Percentiles rank a stretch among this genome's conserved stretches.
Evolutionary conservation across 2,329 filamentous ascomycete species (phyloP).

Genomic region (Aureobasidium sp.): DNA sequence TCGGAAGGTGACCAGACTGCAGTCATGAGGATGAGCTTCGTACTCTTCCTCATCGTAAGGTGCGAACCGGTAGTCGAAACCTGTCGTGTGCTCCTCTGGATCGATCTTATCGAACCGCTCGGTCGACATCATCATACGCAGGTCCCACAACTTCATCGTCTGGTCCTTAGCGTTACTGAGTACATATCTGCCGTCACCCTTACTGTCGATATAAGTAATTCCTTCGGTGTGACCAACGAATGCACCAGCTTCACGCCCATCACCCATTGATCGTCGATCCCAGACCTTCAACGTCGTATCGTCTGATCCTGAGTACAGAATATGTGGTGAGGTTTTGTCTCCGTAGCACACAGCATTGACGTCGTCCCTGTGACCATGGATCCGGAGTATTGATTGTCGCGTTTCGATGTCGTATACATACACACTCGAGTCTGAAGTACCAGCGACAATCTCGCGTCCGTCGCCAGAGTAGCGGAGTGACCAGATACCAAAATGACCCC

Average conservation of each 20-base stretch:
- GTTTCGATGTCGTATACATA: slow-evolving; percentile 91
- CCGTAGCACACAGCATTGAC: slow-evolving; percentile 97
- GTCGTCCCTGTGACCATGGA: slow-evolving; percentile 74
- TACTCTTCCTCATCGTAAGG: slow-evolving; percentile 57
- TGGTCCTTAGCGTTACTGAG: slow-evolving; percentile 94
- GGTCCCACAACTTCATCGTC: slow-evolving; percentile 94
- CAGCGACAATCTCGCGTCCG: slow-evolving; percentile 81
- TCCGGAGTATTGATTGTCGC: slow-evolving; percentile 61
- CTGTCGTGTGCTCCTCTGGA: slow-evolving; percentile 48
- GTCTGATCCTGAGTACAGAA: slow-evolving; percentile 92
- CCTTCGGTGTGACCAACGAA: slow-evolving; percentile 60
- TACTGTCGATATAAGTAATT: slow-evolving; percentile 63
- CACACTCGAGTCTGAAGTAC: slow-evolving; percentile 69
- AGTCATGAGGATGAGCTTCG: slow-evolving; percentile 72
- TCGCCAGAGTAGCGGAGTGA: slow-evolving; percentile 89
- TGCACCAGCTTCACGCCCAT: slow-evolving; percentile 54
- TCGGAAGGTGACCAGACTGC: slow-evolving; percentile 86
- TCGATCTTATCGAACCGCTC: slow-evolving; percentile 51
- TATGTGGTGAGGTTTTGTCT: slow-evolving; percentile 79
- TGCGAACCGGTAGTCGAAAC: slow-evolving; percentile 68
- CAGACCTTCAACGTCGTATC: slow-evolving; percentile 92
- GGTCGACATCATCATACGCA: slow-evolving; percentile 78
- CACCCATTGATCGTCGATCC: slow-evolving; percentile 68
- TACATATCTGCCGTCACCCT: slow-evolving; percentile 83
- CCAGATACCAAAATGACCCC: slow-evolving; percentile 54